Percentiles rank a stretch among this genome's conserved stretches.
These are phyloP conservation scores for Aegilops umbellulata DNA, from an alignment of 176 grass and related monocot genomes.

Conservation along the genomic window DNA sequence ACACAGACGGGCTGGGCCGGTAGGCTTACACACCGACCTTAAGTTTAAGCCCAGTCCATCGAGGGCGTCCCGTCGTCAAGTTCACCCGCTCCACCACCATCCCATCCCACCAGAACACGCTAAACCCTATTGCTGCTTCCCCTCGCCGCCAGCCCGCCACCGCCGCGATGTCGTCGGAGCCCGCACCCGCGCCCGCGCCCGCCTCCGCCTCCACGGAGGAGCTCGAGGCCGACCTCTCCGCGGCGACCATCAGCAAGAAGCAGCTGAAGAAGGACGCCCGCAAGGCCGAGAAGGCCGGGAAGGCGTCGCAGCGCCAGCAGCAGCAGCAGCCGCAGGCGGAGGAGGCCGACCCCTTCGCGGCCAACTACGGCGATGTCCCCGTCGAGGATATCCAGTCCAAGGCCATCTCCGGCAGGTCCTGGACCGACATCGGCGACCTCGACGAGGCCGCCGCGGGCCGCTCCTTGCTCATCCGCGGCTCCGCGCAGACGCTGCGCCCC, in stretches of 20 bases:
- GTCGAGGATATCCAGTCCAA: slow-evolving; percentile 91
- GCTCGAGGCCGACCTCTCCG: not conserved
- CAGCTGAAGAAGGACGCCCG: slow-evolving; percentile 81
- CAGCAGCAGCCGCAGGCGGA: slow-evolving; percentile 1
- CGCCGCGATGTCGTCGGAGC: slow-evolving; percentile 47
- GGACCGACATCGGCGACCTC: slow-evolving; percentile 55
- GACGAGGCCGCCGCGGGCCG: slow-evolving; percentile 29
- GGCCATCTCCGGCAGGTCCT: slow-evolving; percentile 47
- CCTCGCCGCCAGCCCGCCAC: not conserved
- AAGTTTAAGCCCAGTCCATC: not conserved
- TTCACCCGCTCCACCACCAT: not conserved
- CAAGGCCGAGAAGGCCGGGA: slow-evolving; percentile 77
- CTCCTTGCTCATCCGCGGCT: slow-evolving; percentile 66
- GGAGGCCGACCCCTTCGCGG: slow-evolving; percentile 46
- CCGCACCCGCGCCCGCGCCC: not conserved
- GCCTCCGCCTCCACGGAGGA: not conserved
- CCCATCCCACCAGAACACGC: not conserved
- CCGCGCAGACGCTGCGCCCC: slow-evolving; percentile 53
- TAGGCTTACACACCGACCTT: not conserved
- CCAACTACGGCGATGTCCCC: slow-evolving; percentile 60
- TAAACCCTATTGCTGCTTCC: not conserved
- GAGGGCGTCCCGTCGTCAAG: not conserved
- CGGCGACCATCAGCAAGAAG: slow-evolving; percentile 43
- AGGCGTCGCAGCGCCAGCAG: slow-evolving; percentile 58
- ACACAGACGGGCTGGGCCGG: not conserved